Percentiles rank a stretch among this genome's conserved stretches.
phyloP scores from a whole-genome alignment of 805 yeast species.

The Starmerella vaccinii region DNA sequence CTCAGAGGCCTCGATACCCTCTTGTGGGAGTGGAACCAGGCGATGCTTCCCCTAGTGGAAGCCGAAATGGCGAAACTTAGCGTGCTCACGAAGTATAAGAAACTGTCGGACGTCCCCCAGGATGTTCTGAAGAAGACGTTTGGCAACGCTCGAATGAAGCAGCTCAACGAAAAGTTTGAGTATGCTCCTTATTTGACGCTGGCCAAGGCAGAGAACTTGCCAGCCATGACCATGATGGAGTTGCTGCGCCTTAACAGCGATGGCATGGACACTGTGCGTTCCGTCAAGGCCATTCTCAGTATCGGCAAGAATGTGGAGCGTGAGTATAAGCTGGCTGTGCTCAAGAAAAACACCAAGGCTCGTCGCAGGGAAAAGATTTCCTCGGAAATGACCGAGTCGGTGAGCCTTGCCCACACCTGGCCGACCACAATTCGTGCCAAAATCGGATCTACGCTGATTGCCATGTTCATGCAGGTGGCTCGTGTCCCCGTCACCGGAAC shows the following conservation, averaged over 20 bases:
- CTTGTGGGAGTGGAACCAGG: slow-evolving; percentile 75
- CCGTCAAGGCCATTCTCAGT: slow-evolving; percentile 67
- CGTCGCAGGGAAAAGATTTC: background rate
- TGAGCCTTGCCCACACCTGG: slow-evolving; percentile 35
- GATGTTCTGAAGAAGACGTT: slow-evolving; percentile 10
- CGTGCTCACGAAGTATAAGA: slow-evolving; percentile 31
- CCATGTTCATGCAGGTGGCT: slow-evolving; percentile 71
- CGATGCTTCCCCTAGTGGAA: slow-evolving; percentile 57
- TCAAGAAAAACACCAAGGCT: slow-evolving; percentile 3
- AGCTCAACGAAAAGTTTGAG: slow-evolving; percentile 27
- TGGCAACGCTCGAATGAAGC: slow-evolving; percentile 14
- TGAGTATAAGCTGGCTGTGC: slow-evolving; percentile 44
- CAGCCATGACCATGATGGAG: slow-evolving; percentile 77
- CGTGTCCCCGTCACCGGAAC: slow-evolving; percentile 66
- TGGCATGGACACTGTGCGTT: slow-evolving; percentile 64
- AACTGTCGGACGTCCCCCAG: slow-evolving; percentile 22
- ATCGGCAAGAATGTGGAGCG: slow-evolving; percentile 78
- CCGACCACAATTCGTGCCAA: slow-evolving; percentile 51
- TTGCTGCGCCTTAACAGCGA: slow-evolving; percentile 62
- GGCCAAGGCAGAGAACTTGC: slow-evolving; percentile 69
- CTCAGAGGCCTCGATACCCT: slow-evolving; percentile 54
- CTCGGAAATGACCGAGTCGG: background rate
- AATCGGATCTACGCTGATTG: slow-evolving; percentile 69
- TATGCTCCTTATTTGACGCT: slow-evolving; percentile 71
- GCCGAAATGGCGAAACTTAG: slow-evolving; percentile 54